Evolutionary conservation across 257 asterid species (phyloP), one percentile per base, ranked within the genome.

Genomic region (Solanum dulcamara): DNA sequence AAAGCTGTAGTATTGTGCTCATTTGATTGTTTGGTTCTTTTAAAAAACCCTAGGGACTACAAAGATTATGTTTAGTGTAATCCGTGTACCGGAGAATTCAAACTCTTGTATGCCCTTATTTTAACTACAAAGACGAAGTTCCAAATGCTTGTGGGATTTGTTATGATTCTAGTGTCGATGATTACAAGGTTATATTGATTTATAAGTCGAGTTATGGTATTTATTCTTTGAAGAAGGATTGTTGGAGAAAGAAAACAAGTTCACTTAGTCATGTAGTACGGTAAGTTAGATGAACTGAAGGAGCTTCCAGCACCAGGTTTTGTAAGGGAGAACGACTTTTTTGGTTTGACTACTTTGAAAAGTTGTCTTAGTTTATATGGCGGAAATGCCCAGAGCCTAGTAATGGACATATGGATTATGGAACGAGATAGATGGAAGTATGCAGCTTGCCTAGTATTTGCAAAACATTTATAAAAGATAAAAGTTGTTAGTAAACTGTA

Each of bases 321-420:
- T 66, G 17, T 66, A 7, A 6, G 74, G 30, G 3, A 1, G 0
- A 66, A 66, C 3, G 38, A 32, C 5, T 66, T 6, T 0, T 66
- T 30, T 0, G 4, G 22, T 15, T 32, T 66, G 22, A 15, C 12
- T 30, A 28, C n/a, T 30, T 8, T 30, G 13, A 30, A 66, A 66
- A n/a, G 11, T 30, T 32, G 74, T 7, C 38, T 66, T 66, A 3
- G 74, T 66, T 32, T 66, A 32, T 66, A 15, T 33, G 74, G 74
- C 2, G 42, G 74, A 1, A 30, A 3, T 15, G 8, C 9, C 0
- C 2, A 30, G 10, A 66, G 38, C 1, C 0, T 6, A 1, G 22
- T 7, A 30, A 14, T 66, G 2, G 12, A 6, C 42, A 0, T 66
- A 6, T 66, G 74, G 42, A 66, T 66, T 32, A 66, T 66, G 42